Percentiles rank a stretch among this genome's conserved stretches.
phyloP scores from a whole-genome alignment of 179 eudicot species.

The Corrigiola litoralis region DNA sequence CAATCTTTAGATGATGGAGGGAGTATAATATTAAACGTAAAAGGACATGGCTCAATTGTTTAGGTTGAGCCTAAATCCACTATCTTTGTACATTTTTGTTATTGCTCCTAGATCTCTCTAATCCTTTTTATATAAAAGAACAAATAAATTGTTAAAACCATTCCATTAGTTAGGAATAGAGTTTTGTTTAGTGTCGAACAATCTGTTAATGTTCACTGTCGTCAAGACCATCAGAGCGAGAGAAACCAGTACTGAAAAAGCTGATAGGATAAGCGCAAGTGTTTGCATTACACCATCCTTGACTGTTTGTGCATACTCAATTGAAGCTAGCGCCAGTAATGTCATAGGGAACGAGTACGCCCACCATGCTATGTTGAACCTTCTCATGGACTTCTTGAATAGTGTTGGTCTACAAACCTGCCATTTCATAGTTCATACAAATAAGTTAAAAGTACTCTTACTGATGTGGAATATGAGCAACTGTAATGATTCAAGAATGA shows the following conservation, averaged over 20 bases:
- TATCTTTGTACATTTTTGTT: too few species aligned
- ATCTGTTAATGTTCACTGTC: slow-evolving; percentile 27
- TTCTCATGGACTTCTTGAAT: slow-evolving; percentile 51
- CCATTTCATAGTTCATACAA: background rate
- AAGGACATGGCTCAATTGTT: too few species aligned
- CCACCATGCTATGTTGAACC: slow-evolving; percentile 55
- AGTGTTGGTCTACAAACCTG: slow-evolving; percentile 43
- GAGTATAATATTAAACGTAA: too few species aligned
- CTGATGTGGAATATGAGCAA: background rate
- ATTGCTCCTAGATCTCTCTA: too few species aligned
- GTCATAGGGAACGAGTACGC: slow-evolving; percentile 51
- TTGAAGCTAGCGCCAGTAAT: slow-evolving; percentile 42
- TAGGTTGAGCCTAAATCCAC: too few species aligned
- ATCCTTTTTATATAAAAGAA: background rate
- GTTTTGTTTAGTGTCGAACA: slow-evolving; percentile 9
- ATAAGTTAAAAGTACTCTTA: background rate
- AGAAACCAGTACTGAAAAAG: slow-evolving; percentile 32
- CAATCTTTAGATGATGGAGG: too few species aligned
- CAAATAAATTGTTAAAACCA: background rate
- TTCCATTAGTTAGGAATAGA: background rate
- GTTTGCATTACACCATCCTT: slow-evolving; percentile 25
- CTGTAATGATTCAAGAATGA: background rate
- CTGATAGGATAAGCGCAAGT: slow-evolving; percentile 32
- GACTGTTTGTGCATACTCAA: slow-evolving; percentile 37
- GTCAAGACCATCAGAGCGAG: slow-evolving; percentile 34